These are phyloP conservation scores for Phaeosphaeria sp. DNA, from an alignment of 2,329 filamentous ascomycete species.

Conservation along the genomic window DNA sequence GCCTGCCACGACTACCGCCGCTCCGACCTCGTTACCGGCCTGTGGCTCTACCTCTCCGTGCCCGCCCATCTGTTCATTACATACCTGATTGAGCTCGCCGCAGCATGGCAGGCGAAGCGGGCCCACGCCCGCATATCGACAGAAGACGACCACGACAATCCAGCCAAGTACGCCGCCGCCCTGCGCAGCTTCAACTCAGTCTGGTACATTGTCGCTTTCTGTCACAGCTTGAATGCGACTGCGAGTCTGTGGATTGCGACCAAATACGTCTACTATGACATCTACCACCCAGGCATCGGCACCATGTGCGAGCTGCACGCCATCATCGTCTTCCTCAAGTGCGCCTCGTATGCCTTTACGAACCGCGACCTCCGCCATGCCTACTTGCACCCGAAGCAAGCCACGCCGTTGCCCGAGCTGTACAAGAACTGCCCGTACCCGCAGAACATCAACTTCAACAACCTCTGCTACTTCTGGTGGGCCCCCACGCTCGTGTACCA, in stretches of 20 bases:
- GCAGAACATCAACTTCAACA: constrained; percentile 84
- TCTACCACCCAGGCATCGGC: constrained; percentile 92
- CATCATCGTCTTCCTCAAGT: constrained; percentile 95
- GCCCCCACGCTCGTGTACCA: constrained; percentile 96
- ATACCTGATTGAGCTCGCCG: constrained; percentile 85
- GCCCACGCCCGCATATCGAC: constrained; percentile 63
- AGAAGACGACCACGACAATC: constrained; percentile 58
- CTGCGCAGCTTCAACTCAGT: constrained; percentile 71
- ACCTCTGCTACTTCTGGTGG: constrained; percentile 97
- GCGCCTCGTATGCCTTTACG: constrained; percentile 92
- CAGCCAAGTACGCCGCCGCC: constrained; percentile 64
- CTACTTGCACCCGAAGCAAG: constrained; percentile 78
- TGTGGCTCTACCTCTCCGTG: constrained; percentile 82
- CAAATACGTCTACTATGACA: constrained; percentile 85
- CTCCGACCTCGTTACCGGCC: constrained; percentile 77
- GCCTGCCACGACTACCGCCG: constrained; percentile 85
- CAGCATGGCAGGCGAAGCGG: constrained; percentile 77
- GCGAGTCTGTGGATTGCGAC: constrained; percentile 82
- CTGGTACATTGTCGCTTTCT: constrained; percentile 81
- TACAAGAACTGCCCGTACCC: constrained; percentile 89
- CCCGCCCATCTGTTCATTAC: constrained; percentile 91
- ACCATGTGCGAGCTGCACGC: constrained; percentile 90
- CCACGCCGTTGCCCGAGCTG: constrained; percentile 76
- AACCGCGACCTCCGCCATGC: constrained; percentile 95
- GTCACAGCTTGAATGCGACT: constrained; percentile 84